A percentile compares a stretch with the other conserved stretches of the same genome.
Evolutionary conservation across 2,329 filamentous ascomycete genomes (phyloP).

Genomic region (Apiospora saccharicola): DNA sequence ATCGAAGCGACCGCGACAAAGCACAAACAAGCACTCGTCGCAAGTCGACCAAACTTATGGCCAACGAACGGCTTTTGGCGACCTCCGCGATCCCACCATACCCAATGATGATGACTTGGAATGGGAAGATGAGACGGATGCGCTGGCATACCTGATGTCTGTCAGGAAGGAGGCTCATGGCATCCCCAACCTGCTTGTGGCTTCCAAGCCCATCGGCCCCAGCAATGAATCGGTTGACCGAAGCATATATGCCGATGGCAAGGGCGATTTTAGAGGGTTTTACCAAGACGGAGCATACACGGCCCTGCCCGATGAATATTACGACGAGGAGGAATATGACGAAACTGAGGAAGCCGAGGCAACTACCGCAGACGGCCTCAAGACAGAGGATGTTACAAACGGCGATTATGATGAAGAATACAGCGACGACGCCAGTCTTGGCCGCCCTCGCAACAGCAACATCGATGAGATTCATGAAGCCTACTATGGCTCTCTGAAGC

Average conservation of each 20-base stretch:
- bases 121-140: constrained; percentile 64
- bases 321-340: constrained; percentile 34
- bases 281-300: constrained; percentile 84
- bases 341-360: constrained; percentile 35
- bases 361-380: constrained; percentile 4
- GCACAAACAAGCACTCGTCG: constrained; percentile 26
- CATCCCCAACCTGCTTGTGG: constrained; percentile 76
- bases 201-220: constrained; percentile 52
- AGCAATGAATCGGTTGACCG: constrained; percentile 46
- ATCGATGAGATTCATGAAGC: constrained; percentile 61
- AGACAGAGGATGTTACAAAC: constrained; percentile 31
- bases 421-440: constrained; percentile 34
- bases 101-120: constrained; percentile 54
- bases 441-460: constrained; percentile 41
- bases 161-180: constrained; percentile 74
- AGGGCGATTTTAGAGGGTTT: constrained; percentile 66
- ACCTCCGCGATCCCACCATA: constrained; percentile 52
- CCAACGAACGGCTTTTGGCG: constrained; percentile 66
- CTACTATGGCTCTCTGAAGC: constrained; percentile 72
- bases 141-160: constrained; percentile 64
- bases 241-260: constrained; percentile 55
- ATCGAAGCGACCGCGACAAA: constrained; percentile 31
- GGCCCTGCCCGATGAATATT: constrained; percentile 57
- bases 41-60: constrained; percentile 59
- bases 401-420: constrained; percentile 43